Evolutionary conservation across 768 basidiomycete genomes (phyloP).

Genomic region (Flagelloscypha sp.): DNA sequence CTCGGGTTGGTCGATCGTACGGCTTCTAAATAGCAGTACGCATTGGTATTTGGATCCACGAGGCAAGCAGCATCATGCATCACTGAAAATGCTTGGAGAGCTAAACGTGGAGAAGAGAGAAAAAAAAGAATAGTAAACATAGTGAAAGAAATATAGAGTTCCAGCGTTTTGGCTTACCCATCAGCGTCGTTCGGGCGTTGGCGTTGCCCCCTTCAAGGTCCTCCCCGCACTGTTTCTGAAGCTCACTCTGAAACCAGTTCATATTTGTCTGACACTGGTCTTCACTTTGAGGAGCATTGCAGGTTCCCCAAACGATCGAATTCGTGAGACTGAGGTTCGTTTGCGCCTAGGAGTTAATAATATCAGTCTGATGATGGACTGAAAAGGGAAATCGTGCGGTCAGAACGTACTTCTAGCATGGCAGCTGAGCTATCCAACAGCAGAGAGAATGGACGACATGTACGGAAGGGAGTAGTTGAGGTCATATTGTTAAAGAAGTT

Average conservation of each 20-base stretch:
- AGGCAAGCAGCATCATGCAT: conserved; percentile 59
- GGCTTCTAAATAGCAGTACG: conserved; percentile 72
- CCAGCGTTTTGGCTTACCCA: conserved; percentile 30
- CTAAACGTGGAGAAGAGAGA: conserved; percentile 33
- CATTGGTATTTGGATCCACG: conserved; percentile 43
- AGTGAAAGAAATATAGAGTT: background rate
- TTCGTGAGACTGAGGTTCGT: conserved; percentile 55
- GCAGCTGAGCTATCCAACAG: conserved; percentile 45
- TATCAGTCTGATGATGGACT: background rate
- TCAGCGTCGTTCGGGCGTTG: conserved; percentile 46
- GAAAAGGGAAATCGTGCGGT: background rate
- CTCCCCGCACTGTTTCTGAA: conserved; percentile 42
- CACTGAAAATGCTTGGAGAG: conserved; percentile 52
- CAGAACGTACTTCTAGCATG: conserved; percentile 44
- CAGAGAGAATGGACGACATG: conserved; percentile 71
- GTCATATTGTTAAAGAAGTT: conserved; percentile 77
- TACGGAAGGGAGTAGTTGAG: conserved; percentile 44
- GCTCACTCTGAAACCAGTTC: conserved; percentile 45
- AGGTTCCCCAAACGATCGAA: conserved; percentile 68
- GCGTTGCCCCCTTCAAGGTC: conserved; percentile 49
- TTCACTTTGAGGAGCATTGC: conserved; percentile 46
- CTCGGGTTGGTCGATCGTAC: conserved; percentile 46
- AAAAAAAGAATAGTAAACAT: conserved; percentile 1
- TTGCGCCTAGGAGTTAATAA: conserved; percentile 43
- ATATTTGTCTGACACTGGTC: conserved; percentile 61